Evolutionary conservation across 1,284 basidiomycete genomes (phyloP).

Genomic region (Mycosarcoma mackinlayi): DNA sequence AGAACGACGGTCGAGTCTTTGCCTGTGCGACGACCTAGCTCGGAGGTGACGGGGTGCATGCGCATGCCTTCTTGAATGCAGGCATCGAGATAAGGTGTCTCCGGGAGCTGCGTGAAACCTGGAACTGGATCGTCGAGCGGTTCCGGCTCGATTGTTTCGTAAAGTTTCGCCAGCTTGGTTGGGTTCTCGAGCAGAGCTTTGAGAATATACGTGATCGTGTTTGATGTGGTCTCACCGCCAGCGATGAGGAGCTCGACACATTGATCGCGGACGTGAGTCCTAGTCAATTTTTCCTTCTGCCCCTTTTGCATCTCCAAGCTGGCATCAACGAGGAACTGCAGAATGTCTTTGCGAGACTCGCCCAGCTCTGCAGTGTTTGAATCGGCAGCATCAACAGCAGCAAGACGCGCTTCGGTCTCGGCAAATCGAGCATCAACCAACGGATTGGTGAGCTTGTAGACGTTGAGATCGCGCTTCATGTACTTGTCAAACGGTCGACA

Average conservation of each 20-base stretch:
- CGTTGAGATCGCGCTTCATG: slow-evolving; percentile 21
- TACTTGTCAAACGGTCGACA: slow-evolving; percentile 21
- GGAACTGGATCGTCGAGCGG: slow-evolving; percentile 2
- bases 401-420: slow-evolving; percentile 4
- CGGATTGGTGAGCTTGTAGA: slow-evolving; percentile 23
- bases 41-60: slow-evolving; percentile 16
- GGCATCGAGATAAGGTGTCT: slow-evolving; percentile 16
- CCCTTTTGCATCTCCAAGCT: slow-evolving; percentile 13
- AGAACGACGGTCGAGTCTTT: slow-evolving; percentile 5
- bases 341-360: slow-evolving; percentile 15
- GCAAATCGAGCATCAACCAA: slow-evolving; percentile 11
- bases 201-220: slow-evolving; percentile 21
- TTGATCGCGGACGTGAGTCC: slow-evolving; percentile 13
- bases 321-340: slow-evolving; percentile 20
- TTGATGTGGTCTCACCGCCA: slow-evolving; percentile 13
- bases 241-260: slow-evolving; percentile 24
- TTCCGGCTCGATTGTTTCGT: slow-evolving; percentile 10
- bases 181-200: slow-evolving; percentile 18
- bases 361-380: neutral
- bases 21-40: slow-evolving; percentile 9
- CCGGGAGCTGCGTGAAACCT: slow-evolving; percentile 3
- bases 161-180: slow-evolving; percentile 7
- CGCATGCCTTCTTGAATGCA: slow-evolving; percentile 23
- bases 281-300: slow-evolving; percentile 9
- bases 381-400: neutral